Percentiles rank a stretch among this genome's conserved stretches.
Conservation (phyloP, 2,329 filamentous ascomycete species). For the Colletotrichum sojae region DNA sequence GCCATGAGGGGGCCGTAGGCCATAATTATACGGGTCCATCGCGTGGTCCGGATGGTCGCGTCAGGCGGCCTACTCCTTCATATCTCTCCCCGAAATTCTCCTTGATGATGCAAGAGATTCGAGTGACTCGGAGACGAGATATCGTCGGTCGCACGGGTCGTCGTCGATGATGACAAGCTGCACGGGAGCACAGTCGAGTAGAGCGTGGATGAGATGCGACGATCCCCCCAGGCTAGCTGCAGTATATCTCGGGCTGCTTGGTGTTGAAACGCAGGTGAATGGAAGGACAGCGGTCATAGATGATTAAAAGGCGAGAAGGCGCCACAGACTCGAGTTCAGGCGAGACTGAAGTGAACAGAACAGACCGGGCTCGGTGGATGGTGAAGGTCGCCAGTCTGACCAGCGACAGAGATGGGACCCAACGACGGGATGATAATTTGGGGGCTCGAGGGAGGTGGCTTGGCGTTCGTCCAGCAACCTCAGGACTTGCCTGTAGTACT, state of each 20-base stretch:
- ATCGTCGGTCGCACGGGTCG: slow-evolving; percentile 14
- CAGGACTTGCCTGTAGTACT: background rate
- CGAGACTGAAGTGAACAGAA: slow-evolving; percentile 8
- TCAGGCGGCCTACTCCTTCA: slow-evolving; percentile 23
- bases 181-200: too few relatives aligned
- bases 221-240: too few relatives aligned
- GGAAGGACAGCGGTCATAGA: background rate
- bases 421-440: slow-evolving; percentile 41
- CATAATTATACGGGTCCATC: slow-evolving; percentile 39
- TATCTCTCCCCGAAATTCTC: slow-evolving; percentile 13
- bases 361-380: slow-evolving; percentile 15
- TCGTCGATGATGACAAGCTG: too few relatives aligned
- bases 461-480: slow-evolving; percentile 3
- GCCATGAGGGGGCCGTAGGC: slow-evolving; percentile 33
- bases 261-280: background rate
- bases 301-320: slow-evolving; percentile 2
- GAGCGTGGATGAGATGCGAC: too few relatives aligned
- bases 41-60: slow-evolving; percentile 25
- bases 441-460: slow-evolving; percentile 37
- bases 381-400: slow-evolving; percentile 30
- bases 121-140: slow-evolving; percentile 8
- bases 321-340: slow-evolving; percentile 7
- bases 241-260: too few relatives aligned
- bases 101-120: slow-evolving; percentile 1
- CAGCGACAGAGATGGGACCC: slow-evolving; percentile 21